These are phyloP conservation scores for Myrmaecium sp. DNA, from an alignment of 2,329 filamentous ascomycete species.

Conservation along the genomic window DNA sequence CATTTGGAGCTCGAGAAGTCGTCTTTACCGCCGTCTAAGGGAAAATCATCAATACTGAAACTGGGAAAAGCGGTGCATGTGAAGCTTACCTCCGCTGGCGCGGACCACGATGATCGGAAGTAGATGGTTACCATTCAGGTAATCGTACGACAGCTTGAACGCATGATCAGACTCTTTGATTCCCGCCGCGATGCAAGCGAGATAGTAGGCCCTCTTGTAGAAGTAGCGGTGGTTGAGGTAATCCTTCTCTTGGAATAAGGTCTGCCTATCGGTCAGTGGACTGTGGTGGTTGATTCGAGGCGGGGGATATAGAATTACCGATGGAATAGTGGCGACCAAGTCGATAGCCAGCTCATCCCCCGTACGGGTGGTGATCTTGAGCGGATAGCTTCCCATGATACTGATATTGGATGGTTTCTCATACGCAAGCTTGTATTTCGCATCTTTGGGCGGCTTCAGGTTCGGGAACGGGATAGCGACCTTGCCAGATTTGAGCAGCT, in stretches of 20 bases:
- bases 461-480: slow-evolving; percentile 70
- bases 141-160: slow-evolving; percentile 45
- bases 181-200: slow-evolving; percentile 61
- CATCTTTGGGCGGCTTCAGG: slow-evolving; percentile 58
- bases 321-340: slow-evolving; percentile 78
- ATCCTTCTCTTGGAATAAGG: slow-evolving; percentile 83
- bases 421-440: slow-evolving; percentile 69
- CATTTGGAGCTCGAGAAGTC: slow-evolving; percentile 20
- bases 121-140: slow-evolving; percentile 56
- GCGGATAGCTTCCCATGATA: slow-evolving; percentile 73
- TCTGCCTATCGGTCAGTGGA: slow-evolving; percentile 10
- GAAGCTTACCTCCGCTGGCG: slow-evolving; percentile 13
- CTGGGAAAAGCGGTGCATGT: no score
- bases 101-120: slow-evolving; percentile 47
- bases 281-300: slow-evolving; percentile 1
- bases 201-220: slow-evolving; percentile 82
- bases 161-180: slow-evolving; percentile 40
- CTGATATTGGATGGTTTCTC: slow-evolving; percentile 62
- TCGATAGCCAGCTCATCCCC: slow-evolving; percentile 49
- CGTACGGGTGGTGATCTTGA: slow-evolving; percentile 54
- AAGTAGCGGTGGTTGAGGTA: slow-evolving; percentile 88
- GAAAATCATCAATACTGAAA: slow-evolving; percentile 5
- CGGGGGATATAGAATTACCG: no score
- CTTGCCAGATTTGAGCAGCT: slow-evolving; percentile 47
- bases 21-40: slow-evolving; percentile 14